phyloP scores from a whole-genome alignment of 2,329 filamentous ascomycete genomes.

The Cladosporium sp. region DNA sequence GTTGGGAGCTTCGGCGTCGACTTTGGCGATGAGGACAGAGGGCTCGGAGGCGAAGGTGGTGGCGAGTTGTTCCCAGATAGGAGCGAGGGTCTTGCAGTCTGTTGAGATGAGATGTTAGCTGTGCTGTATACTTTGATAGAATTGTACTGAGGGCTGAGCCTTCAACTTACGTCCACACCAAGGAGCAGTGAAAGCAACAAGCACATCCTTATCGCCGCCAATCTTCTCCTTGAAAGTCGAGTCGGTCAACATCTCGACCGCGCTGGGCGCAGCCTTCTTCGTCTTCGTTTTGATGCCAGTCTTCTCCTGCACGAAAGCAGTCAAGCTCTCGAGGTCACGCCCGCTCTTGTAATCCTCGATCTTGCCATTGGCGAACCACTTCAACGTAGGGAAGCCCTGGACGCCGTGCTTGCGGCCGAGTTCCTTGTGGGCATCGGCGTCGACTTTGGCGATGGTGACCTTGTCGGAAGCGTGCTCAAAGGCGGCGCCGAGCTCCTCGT shows the following conservation, averaged over 20 bases:
- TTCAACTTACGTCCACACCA: slow-evolving; percentile 99
- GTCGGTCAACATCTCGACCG: slow-evolving; percentile 77
- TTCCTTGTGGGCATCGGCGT: slow-evolving; percentile 82
- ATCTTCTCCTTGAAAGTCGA: slow-evolving; percentile 70
- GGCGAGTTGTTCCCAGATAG: slow-evolving; percentile 83
- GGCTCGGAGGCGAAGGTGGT: slow-evolving; percentile 73
- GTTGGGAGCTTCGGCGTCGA: slow-evolving; percentile 86
- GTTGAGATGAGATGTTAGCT: slow-evolving; percentile 12
- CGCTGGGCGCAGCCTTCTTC: slow-evolving; percentile 65
- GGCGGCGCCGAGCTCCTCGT: slow-evolving; percentile 77
- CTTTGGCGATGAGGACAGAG: slow-evolving; percentile 83
- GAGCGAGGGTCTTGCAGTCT: slow-evolving; percentile 97
- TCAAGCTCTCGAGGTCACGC: slow-evolving; percentile 81
- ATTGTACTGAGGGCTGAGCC: no score
- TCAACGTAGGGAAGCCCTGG: slow-evolving; percentile 93
- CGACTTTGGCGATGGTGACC: slow-evolving; percentile 89
- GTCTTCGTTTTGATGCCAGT: slow-evolving; percentile 74
- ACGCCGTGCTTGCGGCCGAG: slow-evolving; percentile 84
- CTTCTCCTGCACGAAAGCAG: slow-evolving; percentile 78
- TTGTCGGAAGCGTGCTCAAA: slow-evolving; percentile 72
- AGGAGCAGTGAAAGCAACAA: slow-evolving; percentile 95
- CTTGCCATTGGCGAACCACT: slow-evolving; percentile 90
- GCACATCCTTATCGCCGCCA: slow-evolving; percentile 80
- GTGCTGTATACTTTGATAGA: no score
- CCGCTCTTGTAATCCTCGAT: slow-evolving; percentile 82